A percentile compares a stretch with the other conserved stretches of the same genome.
Conservation (phyloP, 305 asterid species). For the Fraxinus ornus region DNA sequence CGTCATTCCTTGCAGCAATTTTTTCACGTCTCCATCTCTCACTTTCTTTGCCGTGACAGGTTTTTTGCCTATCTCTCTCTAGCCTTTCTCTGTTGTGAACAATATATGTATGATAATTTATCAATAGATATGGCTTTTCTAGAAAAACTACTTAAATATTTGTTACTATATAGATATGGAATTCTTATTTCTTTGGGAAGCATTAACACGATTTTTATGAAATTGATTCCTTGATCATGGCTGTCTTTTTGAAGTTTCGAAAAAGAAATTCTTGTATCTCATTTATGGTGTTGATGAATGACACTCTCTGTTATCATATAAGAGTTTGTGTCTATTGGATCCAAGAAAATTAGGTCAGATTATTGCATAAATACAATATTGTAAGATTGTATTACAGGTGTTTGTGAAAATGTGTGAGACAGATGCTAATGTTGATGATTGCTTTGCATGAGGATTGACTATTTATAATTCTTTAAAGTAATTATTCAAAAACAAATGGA, state of each 20-base stretch:
- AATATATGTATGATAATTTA: too few species aligned
- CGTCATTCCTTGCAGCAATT: too few species aligned
- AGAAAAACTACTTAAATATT: too few species aligned
- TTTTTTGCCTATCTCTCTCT: too few species aligned
- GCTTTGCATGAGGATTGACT: background rate
- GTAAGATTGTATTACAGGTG: background rate
- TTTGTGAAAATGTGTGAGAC: background rate
- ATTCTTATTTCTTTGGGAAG: background rate
- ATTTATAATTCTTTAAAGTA: background rate
- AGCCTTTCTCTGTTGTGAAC: too few species aligned
- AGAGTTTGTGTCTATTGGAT: background rate
- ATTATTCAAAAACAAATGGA: background rate
- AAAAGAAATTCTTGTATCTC: background rate
- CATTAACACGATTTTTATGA: background rate
- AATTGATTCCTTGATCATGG: background rate
- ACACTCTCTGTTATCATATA: background rate
- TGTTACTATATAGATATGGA: too few species aligned
- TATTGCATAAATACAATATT: background rate
- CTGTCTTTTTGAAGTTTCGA: background rate
- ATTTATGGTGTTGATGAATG: background rate
- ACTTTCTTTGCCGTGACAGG: too few species aligned
- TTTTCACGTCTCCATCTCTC: too few species aligned
- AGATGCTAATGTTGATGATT: background rate
- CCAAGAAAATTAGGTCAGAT: background rate
- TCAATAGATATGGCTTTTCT: too few species aligned